Evolutionary conservation across 2,329 filamentous ascomycete species (phyloP), one percentile per base, ranked within the genome.

Genomic region (Colletotrichum sp.): DNA sequence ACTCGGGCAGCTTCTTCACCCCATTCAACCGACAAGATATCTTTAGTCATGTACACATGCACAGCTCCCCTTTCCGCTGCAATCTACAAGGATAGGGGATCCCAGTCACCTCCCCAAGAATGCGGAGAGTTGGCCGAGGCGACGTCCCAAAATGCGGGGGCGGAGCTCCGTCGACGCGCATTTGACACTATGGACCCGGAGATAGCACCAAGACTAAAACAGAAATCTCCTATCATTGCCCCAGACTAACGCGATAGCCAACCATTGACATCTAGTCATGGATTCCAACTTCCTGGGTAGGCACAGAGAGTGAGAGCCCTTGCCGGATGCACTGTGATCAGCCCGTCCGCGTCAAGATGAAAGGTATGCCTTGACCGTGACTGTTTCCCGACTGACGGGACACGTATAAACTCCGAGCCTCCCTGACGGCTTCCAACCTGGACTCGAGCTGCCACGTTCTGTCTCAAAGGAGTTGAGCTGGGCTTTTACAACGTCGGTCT

Each of bases 101-200:
- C 36, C 56, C 28, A 25, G 34, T 70, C 58, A 25, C 36, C 34
- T 43, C 28, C 58, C 67, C 25, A 70, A 64, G 28, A 66, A 32
- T 58, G 69, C 69, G 58, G 69, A 71, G 30, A 30, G 58, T 66
- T 66, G 30, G 30, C 52, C 43, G 43, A 58, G 60, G 48, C 48
- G 52, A 70, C 43, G 58, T 66, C n/a, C 43, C 36, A 55, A 52
- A 72, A 72, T 72, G 70, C 70, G 70, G 70, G 70, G 70, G 64
- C 62, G 70, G 70, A 72, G 70, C 70, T 67, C 70, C 70, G 70
- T 72, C 55, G 36, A 58, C 28, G 10, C 30, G 70, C 70, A 72
- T 58, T 32, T 22, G 52, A 22, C 55, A 34, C 16, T 58, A 58
- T 58, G 55, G 55, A 28, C 13, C 56, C 56, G 43, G 48, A 58